Base-by-base conservation (phyloP, 345 rosid species). In the Sonneratia caseolaris region DNA sequence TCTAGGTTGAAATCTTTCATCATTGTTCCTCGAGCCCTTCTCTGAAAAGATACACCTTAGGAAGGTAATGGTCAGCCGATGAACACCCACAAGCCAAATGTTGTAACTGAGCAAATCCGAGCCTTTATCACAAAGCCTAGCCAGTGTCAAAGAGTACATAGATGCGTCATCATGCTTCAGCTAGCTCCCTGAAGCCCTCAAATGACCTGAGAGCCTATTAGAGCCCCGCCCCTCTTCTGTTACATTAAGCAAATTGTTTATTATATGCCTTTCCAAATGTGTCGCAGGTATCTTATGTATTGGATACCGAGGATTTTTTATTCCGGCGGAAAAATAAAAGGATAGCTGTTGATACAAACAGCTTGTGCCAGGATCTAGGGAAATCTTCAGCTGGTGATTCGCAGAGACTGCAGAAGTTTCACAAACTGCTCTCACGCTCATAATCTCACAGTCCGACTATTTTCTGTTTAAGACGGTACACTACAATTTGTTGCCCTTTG, bases 301-400 rank as follows among this genome's bases (percentile, higher is more conserved):
- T 95, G 74, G 98, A 95, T 69, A 95, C 99, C 14, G 99, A 95
- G 83, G 99, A 95, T 77, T 84, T 81, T 71, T 84, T 95, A 81
- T 87, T 81, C 48, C 87, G 91, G 73, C 68, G 70, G 7, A 87
- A 71, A 77, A 79, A 64, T 75, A 79, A 70, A 74, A 76, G 68
- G 70, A 82, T 76, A 79, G 16, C 43, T 70, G 72, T n/a, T 24
- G 75, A 68, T 66, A 75, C 70, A 75, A 85, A 71, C 47, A 69
- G 79, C 68, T 72, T 68, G 7, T 76, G 72, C 76, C 76, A 66
- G 56, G 75, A 62, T 68, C 81, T 56, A 59, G 76, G 73, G 9
- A 72, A 71, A 67, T 74, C 70, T 69, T 75, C 81, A 15, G 75
- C 73, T 57, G 72, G 82, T 71, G 78, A 70, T 76, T 75, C 84